phyloP scores from a whole-genome alignment of 1,284 basidiomycete species.

The Cryptococcus hybrid region DNA sequence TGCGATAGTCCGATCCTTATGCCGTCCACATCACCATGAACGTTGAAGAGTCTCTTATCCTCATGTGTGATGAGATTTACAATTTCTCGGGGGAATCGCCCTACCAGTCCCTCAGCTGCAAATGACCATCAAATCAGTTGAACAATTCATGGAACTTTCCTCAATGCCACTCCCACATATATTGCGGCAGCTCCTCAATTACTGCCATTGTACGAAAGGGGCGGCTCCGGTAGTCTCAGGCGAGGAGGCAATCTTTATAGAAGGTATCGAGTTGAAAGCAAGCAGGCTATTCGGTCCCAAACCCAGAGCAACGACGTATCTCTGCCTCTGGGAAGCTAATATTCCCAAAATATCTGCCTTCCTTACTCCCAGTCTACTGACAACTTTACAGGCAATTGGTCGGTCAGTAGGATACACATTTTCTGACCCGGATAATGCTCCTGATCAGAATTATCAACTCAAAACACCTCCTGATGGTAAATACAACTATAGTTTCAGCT shows the following conservation, averaged over 20 bases:
- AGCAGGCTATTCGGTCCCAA: conserved; percentile 84
- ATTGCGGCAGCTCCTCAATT: conserved; percentile 58
- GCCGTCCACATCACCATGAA: conserved; percentile 67
- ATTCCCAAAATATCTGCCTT: conserved; percentile 63
- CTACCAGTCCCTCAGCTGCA: conserved; percentile 67
- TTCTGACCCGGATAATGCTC: conserved; percentile 72
- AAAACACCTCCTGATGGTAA: conserved; percentile 71
- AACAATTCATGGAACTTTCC: conserved; percentile 85
- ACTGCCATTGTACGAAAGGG: conserved; percentile 49
- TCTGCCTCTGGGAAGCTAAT: conserved; percentile 84
- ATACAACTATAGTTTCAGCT: conserved; percentile 19
- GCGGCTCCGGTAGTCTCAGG: conserved; percentile 18
- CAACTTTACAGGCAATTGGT: conserved; percentile 57
- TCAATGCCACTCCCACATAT: conserved; percentile 65
- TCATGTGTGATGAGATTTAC: conserved; percentile 72
- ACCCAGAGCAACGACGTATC: conserved; percentile 77
- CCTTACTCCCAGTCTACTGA: conserved; percentile 60
- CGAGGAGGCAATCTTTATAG: conserved; percentile 57
- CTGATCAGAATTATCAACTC: conserved; percentile 65
- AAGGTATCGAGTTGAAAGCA: conserved; percentile 73
- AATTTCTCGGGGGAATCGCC: conserved; percentile 62
- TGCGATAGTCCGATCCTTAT: conserved; percentile 68
- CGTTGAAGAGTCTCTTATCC: conserved; percentile 58
- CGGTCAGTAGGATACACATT: conserved; percentile 68
- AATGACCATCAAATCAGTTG: conserved; percentile 71